A percentile compares a stretch with the other conserved stretches of the same genome.
phyloP scores from a whole-genome alignment of 495 filamentous ascomycete species.

The Aspergillus avenaceus region DNA sequence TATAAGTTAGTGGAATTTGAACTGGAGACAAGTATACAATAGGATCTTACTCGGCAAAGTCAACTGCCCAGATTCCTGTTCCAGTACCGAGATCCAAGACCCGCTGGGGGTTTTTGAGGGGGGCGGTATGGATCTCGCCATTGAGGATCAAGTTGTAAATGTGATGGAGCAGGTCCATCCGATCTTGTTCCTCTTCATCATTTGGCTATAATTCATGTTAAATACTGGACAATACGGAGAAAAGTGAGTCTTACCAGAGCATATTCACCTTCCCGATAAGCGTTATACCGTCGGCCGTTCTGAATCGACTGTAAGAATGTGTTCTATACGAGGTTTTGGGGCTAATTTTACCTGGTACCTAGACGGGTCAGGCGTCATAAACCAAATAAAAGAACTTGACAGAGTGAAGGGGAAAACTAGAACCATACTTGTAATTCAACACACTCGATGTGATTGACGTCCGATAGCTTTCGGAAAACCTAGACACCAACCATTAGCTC shows the following conservation, averaged over 20 bases:
- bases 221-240: background rate
- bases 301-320: background rate
- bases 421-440: background rate
- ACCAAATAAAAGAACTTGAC: background rate
- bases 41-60: background rate
- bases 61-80: background rate
- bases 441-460: background rate
- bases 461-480: background rate
- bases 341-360: background rate
- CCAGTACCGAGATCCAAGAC: background rate
- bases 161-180: background rate
- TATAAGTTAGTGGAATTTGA: background rate
- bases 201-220: background rate
- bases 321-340: background rate
- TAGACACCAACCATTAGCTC: background rate
- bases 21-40: background rate
- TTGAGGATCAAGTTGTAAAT: background rate
- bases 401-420: background rate
- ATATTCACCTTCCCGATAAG: background rate
- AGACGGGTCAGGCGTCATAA: too few species aligned
- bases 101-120: background rate
- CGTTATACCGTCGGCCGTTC: background rate
- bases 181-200: background rate
- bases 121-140: background rate
- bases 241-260: background rate